Evolutionary conservation across 2,329 filamentous ascomycete species (phyloP).

Genomic region (Penicillium sp.): DNA sequence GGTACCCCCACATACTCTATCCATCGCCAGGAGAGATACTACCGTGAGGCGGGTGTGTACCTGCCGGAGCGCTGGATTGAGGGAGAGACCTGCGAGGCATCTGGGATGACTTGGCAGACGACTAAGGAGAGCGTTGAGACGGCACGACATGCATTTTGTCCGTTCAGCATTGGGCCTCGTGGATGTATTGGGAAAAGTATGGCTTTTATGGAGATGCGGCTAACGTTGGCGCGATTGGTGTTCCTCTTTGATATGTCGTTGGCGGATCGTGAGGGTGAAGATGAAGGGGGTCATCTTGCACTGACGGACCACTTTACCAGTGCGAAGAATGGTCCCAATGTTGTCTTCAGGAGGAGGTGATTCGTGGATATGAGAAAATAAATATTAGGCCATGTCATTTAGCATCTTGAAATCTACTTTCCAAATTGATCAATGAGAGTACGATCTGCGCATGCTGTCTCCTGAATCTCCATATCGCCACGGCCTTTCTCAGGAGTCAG

Average conservation of each 20-base stretch:
- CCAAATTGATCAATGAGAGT: too few relatives aligned
- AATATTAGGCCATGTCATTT: too few relatives aligned
- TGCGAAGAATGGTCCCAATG: conserved; percentile 38
- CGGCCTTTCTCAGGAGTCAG: conserved; percentile 20
- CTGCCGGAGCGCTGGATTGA: conserved; percentile 63
- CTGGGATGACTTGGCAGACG: conserved; percentile 36
- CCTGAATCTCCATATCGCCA: conserved; percentile 8
- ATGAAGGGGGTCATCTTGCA: conserved; percentile 34
- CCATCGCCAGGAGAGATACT: conserved; percentile 64
- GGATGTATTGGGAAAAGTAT: conserved; percentile 45
- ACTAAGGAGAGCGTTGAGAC: conserved; percentile 49
- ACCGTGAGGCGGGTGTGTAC: conserved; percentile 56
- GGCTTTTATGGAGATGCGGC: conserved; percentile 43
- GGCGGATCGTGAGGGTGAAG: conserved; percentile 35
- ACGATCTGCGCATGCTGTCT: too few relatives aligned
- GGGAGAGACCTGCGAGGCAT: conserved; percentile 43
- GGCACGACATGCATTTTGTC: conserved; percentile 68
- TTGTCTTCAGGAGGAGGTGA: conserved; percentile 22
- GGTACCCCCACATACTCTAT: conserved; percentile 65
- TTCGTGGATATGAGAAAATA: too few relatives aligned
- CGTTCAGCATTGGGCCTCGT: conserved; percentile 47
- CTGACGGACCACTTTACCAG: conserved; percentile 41
- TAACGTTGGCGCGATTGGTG: conserved; percentile 38
- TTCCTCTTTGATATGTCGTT: conserved; percentile 41
- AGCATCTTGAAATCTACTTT: too few relatives aligned